A percentile compares a stretch with the other conserved stretches of the same genome.
Evolutionary conservation across 1,284 basidiomycete genomes (phyloP).

Genomic region (Boletellus deceptivus): DNA sequence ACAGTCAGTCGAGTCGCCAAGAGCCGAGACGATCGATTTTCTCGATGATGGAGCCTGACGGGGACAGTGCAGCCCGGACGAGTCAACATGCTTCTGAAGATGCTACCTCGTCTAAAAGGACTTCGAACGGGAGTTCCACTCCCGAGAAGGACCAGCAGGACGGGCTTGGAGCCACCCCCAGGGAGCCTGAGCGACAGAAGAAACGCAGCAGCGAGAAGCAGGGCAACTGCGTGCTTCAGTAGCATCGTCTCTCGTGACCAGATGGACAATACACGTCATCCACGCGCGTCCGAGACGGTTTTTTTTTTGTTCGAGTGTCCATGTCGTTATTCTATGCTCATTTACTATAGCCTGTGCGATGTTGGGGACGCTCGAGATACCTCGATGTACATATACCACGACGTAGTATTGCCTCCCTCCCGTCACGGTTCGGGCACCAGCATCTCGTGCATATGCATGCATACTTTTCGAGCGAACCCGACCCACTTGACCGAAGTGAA

Average conservation of each 20-base stretch:
- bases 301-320: conserved; percentile 1
- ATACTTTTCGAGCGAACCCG: too few species aligned
- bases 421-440: too few species aligned
- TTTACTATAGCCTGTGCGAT: conserved; percentile 17
- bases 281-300: too few species aligned
- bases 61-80: conserved; percentile 12
- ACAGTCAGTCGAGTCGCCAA: conserved; percentile 35
- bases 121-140: conserved; percentile 6
- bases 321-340: conserved; percentile 18
- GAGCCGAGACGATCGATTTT: conserved; percentile 32
- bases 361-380: conserved; percentile 14
- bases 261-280: background rate
- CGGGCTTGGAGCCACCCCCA: conserved; percentile 34
- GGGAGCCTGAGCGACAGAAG: conserved; percentile 37
- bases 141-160: conserved; percentile 23
- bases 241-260: conserved; percentile 11
- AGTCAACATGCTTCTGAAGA: conserved; percentile 13
- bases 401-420: too few species aligned
- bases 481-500: too few species aligned
- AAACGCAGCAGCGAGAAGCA: conserved; percentile 41
- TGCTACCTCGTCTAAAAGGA: conserved; percentile 12
- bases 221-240: conserved; percentile 44
- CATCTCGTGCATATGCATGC: too few species aligned
- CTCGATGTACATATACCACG: too few species aligned
- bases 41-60: conserved; percentile 27